These are phyloP conservation scores for Pseudopyricularia cyperi DNA, from an alignment of 2,329 filamentous ascomycete species.

Conservation along the genomic window DNA sequence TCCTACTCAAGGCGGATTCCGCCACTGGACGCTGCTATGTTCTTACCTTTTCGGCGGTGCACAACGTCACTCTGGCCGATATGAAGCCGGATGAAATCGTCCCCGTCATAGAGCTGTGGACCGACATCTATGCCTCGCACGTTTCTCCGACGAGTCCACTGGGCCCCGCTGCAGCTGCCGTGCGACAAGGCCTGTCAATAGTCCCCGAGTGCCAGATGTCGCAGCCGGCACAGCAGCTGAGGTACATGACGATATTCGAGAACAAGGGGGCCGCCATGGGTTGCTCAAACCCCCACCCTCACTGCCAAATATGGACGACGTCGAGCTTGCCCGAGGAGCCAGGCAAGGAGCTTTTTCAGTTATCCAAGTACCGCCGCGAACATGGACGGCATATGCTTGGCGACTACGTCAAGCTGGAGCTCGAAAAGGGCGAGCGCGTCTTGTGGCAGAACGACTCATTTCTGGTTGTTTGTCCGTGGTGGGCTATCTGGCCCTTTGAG, in stretches of 20 bases:
- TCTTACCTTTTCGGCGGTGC: slow-evolving; percentile 80
- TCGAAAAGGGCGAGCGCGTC: slow-evolving; percentile 68
- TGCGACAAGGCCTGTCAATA: slow-evolving; percentile 21
- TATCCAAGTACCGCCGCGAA: slow-evolving; percentile 64
- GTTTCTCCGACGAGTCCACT: slow-evolving; percentile 61
- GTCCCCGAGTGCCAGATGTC: slow-evolving; percentile 23
- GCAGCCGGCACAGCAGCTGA: slow-evolving; percentile 61
- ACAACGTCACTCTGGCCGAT: slow-evolving; percentile 87
- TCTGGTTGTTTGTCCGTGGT: slow-evolving; percentile 87
- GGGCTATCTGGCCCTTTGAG: slow-evolving; percentile 96
- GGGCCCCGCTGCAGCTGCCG: slow-evolving; percentile 22
- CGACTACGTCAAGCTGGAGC: slow-evolving; percentile 78
- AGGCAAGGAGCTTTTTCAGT: slow-evolving; percentile 60
- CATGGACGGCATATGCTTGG: slow-evolving; percentile 63
- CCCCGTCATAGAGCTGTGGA: slow-evolving; percentile 82
- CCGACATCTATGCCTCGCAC: slow-evolving; percentile 74
- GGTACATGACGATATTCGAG: slow-evolving; percentile 99
- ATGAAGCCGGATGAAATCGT: slow-evolving; percentile 65
- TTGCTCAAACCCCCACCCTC: slow-evolving; percentile 95
- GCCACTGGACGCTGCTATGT: slow-evolving; percentile 97
- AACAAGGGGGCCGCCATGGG: slow-evolving; percentile 98
- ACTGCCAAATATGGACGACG: slow-evolving; percentile 94
- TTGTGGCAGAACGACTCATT: slow-evolving; percentile 82
- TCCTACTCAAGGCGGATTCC: slow-evolving; percentile 68
- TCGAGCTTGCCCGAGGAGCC: slow-evolving; percentile 86